Conservation (phyloP, 805 yeast species). For the Isabelozyma heimii region DNA sequence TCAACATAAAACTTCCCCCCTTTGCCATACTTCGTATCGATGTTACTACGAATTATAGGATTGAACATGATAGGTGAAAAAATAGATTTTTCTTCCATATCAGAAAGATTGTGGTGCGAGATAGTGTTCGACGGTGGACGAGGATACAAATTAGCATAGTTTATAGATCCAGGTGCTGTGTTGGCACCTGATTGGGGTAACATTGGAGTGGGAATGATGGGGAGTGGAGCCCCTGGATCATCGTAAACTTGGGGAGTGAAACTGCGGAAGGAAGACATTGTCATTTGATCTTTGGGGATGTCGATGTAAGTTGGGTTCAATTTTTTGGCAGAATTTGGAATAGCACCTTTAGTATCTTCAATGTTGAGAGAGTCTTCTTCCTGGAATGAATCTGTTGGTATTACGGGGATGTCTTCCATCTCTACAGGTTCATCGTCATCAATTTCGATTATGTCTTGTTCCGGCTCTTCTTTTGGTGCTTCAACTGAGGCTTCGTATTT, state of each 20-base stretch:
- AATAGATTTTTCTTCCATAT: conserved; percentile 42
- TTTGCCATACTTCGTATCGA: conserved; percentile 80
- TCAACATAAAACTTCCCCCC: conserved; percentile 88
- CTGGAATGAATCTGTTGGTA: not conserved
- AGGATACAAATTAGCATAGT: not conserved
- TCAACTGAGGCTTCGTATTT: not conserved
- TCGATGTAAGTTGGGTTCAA: conserved; percentile 29
- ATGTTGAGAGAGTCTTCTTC: not conserved
- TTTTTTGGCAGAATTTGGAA: not conserved
- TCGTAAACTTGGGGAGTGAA: conserved; percentile 54
- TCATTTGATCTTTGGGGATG: conserved; percentile 60
- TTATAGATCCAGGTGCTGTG: conserved; percentile 17
- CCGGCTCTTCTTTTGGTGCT: not conserved
- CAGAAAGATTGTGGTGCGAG: not conserved
- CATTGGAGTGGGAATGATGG: conserved; percentile 51
- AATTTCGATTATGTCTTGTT: conserved; percentile 3
- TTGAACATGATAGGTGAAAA: conserved; percentile 83
- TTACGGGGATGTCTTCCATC: not conserved
- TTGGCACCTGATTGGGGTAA: conserved; percentile 22
- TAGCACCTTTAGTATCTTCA: not conserved
- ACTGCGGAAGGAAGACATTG: conserved; percentile 21
- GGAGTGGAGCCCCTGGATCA: conserved; percentile 85
- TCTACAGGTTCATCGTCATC: not conserved
- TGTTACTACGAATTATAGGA: conserved; percentile 69
- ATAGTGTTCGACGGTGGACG: not conserved